Percentiles rank a stretch among this genome's conserved stretches.
Evolutionary conservation across 305 asterid genomes (phyloP).

Genomic region (Fraxinus xanthoxyloides): DNA sequence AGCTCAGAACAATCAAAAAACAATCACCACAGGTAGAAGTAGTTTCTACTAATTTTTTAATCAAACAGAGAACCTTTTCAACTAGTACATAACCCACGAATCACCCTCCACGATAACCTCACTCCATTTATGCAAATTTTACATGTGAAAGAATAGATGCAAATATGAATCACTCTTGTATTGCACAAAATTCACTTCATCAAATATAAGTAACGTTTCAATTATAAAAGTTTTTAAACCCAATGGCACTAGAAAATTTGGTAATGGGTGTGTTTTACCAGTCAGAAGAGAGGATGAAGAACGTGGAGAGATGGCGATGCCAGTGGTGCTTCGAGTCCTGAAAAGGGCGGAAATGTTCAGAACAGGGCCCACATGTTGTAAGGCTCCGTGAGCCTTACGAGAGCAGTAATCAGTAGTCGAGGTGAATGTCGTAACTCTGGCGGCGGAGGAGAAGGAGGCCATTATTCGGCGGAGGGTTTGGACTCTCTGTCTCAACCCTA

Average conservation of each 20-base stretch:
- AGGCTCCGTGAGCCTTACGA: conserved; percentile 12
- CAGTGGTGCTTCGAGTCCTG: conserved; percentile 20
- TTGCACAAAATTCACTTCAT: not conserved
- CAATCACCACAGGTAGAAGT: not conserved
- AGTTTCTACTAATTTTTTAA: not conserved
- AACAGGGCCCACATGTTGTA: conserved; percentile 16
- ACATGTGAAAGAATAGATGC: not conserved
- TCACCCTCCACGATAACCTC: not conserved
- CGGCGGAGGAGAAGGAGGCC: conserved; percentile 41
- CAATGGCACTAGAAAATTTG: conserved; percentile 2
- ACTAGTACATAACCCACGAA: not conserved
- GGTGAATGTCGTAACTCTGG: conserved; percentile 27
- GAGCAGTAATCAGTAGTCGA: conserved; percentile 37
- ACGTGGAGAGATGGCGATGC: conserved; percentile 19
- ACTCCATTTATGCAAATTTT: not conserved
- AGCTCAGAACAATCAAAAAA: not conserved
- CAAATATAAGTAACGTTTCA: not conserved
- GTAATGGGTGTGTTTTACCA: conserved; percentile 28
- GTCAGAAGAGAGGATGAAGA: conserved; percentile 36
- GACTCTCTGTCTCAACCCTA: conserved; percentile 50
- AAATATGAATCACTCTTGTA: not conserved
- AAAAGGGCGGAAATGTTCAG: conserved; percentile 26
- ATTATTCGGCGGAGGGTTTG: conserved; percentile 42
- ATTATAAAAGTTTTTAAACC: not conserved
- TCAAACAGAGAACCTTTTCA: not conserved